Base-by-base conservation (phyloP, 768 basidiomycete genomes). In the Rhodotorula kratochvilovae region DNA sequence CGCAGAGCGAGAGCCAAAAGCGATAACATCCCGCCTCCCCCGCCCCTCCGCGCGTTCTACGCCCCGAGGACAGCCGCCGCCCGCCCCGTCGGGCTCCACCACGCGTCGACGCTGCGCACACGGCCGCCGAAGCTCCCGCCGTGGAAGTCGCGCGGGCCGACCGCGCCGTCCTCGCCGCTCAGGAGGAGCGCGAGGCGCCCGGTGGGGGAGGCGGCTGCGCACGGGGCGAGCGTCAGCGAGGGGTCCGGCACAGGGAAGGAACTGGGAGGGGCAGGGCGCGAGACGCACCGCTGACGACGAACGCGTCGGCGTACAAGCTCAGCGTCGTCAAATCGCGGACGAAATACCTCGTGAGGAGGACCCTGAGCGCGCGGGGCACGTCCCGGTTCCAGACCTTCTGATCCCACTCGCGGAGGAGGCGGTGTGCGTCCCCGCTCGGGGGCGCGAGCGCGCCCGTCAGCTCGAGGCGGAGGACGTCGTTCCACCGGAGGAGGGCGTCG, bases 61-160 rank as follows among this genome's bases (percentile, higher is more conserved):
- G 5, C 25, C 4, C 58, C 58, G 23, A 43, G 36, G 42, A 59
- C 39, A 7, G 27, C 36, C n/a, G 7, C 5, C 0, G 25, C 42
- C 25, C 29, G 23, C 29, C 27, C 58, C 31, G 60, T 61, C 46
- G 60, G 60, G 19, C 48, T 16, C 60, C 73, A 74, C 16, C 7
- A 57, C n/a, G 60, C 70, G n/a, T 71, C 69, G 56, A 71, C 36
- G 31, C 60, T 63, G 36, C 73, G 25, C 2, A 74, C 67, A 10
- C 73, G 21, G 7, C 73, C 73, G 31, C 73, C 73, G 42, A 71
- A 63, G 16, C 50, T 39, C 2, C 70, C 63, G 21, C 73, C 73
- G n/a, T 65, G 36, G 36, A 74, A 68, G 35, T 71, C 69, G 7
- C 73, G 58, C n/a, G 73, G 70, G 5, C 73, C 73, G 45, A 71